phyloP scores from a whole-genome alignment of 768 basidiomycete species.

The Lentinus brumalis region DNA sequence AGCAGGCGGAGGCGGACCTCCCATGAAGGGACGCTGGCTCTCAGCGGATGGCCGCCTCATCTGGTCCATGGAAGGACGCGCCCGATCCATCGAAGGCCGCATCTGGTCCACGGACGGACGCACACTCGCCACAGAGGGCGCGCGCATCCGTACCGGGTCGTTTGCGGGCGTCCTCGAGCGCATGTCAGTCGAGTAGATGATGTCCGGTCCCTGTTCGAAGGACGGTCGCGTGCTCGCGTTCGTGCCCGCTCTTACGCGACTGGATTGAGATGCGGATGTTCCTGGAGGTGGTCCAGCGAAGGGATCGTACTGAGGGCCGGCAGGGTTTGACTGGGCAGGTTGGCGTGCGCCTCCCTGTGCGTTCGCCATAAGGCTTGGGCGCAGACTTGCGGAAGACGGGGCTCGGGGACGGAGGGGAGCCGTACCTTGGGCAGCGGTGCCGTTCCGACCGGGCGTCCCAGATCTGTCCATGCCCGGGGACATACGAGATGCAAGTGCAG shows the following conservation, averaged over 20 bases:
- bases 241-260: constrained; percentile 18
- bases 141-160: constrained; percentile 16
- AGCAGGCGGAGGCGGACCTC: constrained; percentile 6
- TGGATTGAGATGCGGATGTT: not conserved
- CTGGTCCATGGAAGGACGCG: constrained; percentile 19
- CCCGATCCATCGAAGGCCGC: constrained; percentile 22
- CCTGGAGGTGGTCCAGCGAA: constrained; percentile 1
- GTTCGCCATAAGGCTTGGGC: constrained; percentile 1
- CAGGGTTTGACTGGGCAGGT: constrained; percentile 16
- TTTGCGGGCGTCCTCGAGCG: constrained; percentile 10
- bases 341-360: constrained; percentile 6
- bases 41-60: constrained; percentile 3
- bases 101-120: constrained; percentile 21
- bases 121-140: constrained; percentile 28
- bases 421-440: constrained; percentile 8
- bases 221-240: constrained; percentile 9
- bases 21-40: constrained; percentile 17
- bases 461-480: constrained; percentile 19
- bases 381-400: constrained; percentile 17
- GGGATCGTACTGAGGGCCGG: constrained; percentile 5
- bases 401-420: constrained; percentile 14
- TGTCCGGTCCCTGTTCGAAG: constrained; percentile 13
- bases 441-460: constrained; percentile 14
- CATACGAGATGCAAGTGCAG: constrained; percentile 18
- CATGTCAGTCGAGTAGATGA: constrained; percentile 21